Percentiles rank a stretch among this genome's conserved stretches.
phyloP scores from a whole-genome alignment of 2,329 filamentous ascomycete genomes.

The Aspergillus ustus region DNA sequence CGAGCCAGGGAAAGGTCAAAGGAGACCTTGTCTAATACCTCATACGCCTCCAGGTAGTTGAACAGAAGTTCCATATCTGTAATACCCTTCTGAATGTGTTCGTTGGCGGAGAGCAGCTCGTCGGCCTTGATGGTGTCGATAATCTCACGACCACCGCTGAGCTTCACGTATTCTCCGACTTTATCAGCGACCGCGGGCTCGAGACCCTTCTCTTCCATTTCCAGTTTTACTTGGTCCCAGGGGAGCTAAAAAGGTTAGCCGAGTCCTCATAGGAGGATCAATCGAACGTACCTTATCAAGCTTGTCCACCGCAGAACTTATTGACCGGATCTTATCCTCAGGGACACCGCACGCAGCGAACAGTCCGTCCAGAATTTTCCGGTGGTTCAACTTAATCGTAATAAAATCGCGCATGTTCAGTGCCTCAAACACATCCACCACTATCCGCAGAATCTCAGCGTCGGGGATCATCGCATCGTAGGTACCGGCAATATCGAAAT shows the following conservation, averaged over 20 bases:
- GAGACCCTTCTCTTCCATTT: constrained; percentile 90
- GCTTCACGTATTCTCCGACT: constrained; percentile 82
- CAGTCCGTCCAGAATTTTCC: constrained; percentile 89
- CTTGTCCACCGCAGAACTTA: constrained; percentile 94
- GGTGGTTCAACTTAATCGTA: constrained; percentile 93
- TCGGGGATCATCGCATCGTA: constrained; percentile 94
- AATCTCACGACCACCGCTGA: constrained; percentile 75
- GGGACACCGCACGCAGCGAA: constrained; percentile 92
- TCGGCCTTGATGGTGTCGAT: constrained; percentile 74
- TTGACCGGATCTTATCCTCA: constrained; percentile 81
- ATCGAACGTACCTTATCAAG: constrained; percentile 71
- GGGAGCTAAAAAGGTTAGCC: constrained; percentile 48
- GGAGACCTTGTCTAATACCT: constrained; percentile 73
- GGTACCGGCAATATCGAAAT: constrained; percentile 87
- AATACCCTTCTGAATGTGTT: constrained; percentile 76
- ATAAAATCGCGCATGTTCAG: constrained; percentile 75
- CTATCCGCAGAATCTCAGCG: constrained; percentile 83
- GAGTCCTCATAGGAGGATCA: not conserved
- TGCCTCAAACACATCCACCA: constrained; percentile 81
- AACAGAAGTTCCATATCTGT: constrained; percentile 81
- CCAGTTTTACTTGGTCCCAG: constrained; percentile 91
- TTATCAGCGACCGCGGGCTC: constrained; percentile 77
- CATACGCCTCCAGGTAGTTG: constrained; percentile 79
- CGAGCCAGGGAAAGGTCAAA: constrained; percentile 90
- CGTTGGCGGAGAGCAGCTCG: constrained; percentile 66